Percentiles rank a stretch among this genome's conserved stretches.
phyloP scores from a whole-genome alignment of 1,139 yeast species.

The Pneumocystis murina region DNA sequence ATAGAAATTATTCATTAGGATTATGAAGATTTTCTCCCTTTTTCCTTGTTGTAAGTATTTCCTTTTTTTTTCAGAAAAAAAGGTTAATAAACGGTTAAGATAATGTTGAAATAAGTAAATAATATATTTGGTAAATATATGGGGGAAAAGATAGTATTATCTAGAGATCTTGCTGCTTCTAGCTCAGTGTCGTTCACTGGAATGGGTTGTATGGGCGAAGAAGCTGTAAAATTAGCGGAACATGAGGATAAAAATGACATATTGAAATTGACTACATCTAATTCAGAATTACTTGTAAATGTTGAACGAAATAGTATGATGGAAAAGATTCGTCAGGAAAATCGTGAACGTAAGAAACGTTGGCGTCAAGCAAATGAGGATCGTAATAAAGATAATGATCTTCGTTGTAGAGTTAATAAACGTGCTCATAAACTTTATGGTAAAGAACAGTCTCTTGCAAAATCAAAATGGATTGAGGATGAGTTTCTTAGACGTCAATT shows the following conservation, averaged over 20 bases:
- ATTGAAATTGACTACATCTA: not conserved
- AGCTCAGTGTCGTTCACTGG: not conserved
- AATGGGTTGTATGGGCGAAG: not conserved
- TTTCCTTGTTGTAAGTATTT: too few species aligned
- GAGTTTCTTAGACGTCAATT: slow-evolving; percentile 56
- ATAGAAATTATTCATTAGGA: too few species aligned
- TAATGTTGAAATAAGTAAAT: too few species aligned
- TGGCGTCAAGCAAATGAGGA: slow-evolving; percentile 81
- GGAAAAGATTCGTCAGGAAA: slow-evolving; percentile 32
- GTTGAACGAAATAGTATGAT: not conserved
- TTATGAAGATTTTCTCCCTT: too few species aligned
- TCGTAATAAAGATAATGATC: slow-evolving; percentile 74
- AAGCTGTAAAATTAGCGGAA: not conserved
- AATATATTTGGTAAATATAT: not conserved
- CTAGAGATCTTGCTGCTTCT: not conserved
- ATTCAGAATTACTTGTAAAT: not conserved
- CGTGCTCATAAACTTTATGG: slow-evolving; percentile 62
- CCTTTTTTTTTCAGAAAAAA: not conserved
- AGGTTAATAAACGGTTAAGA: not conserved
- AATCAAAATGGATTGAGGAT: slow-evolving; percentile 56
- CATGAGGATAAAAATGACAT: not conserved
- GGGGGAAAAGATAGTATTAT: not conserved
- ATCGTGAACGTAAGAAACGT: slow-evolving; percentile 71
- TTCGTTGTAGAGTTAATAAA: slow-evolving; percentile 59
- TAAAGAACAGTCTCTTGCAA: slow-evolving; percentile 38